phyloP scores from a whole-genome alignment of 305 asterid genomes.

The Solanum hybrid region DNA sequence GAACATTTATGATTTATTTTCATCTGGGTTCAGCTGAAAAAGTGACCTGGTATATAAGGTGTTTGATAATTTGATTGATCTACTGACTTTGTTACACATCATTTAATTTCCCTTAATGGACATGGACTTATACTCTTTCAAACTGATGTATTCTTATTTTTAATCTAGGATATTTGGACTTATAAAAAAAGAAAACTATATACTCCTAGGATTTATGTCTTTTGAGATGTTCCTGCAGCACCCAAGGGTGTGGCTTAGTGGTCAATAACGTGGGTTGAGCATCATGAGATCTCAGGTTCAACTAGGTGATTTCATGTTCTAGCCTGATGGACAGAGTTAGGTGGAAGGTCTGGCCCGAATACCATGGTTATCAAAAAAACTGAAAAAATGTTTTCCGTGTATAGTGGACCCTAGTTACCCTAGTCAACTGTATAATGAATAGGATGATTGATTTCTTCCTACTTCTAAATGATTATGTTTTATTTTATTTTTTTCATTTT shows the following conservation, averaged over 20 bases:
- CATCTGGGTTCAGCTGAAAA: neutral
- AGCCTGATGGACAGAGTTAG: neutral
- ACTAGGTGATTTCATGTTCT: neutral
- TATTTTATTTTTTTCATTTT: too few species aligned
- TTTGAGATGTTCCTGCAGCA: neutral
- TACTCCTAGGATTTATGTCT: neutral
- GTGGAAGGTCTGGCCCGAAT: neutral
- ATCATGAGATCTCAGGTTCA: neutral
- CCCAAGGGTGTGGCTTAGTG: neutral
- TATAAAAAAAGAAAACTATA: neutral
- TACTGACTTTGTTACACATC: neutral
- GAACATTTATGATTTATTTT: neutral
- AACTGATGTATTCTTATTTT: neutral
- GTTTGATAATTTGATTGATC: neutral
- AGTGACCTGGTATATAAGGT: neutral
- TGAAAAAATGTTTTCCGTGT: neutral
- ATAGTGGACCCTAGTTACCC: neutral
- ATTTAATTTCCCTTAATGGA: neutral
- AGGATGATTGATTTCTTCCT: neutral
- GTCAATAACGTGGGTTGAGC: neutral
- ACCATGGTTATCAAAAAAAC: neutral
- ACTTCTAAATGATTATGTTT: neutral
- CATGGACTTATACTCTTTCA: neutral
- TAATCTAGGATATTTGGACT: neutral
- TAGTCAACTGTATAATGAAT: neutral